Evolutionary conservation across 2,329 filamentous ascomycete genomes (phyloP).

Genomic region (Rutstroemia sp.): DNA sequence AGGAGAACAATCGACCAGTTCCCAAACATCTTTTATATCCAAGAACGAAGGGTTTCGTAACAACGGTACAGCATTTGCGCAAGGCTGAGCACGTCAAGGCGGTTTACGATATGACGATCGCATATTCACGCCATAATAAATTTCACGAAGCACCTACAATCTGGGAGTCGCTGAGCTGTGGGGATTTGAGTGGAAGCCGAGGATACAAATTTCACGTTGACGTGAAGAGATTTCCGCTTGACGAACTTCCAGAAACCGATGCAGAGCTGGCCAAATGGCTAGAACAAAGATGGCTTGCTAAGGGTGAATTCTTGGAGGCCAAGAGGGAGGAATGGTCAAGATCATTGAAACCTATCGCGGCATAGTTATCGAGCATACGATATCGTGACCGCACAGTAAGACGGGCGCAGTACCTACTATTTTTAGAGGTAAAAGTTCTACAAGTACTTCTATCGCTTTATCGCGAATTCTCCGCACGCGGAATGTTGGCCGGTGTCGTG

Average conservation of each 20-base stretch:
- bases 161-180: slow-evolving; percentile 43
- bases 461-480: no score
- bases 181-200: slow-evolving; percentile 32
- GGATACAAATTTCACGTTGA: slow-evolving; percentile 45
- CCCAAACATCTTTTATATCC: slow-evolving; percentile 53
- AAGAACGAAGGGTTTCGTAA: slow-evolving; percentile 53
- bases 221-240: slow-evolving; percentile 40
- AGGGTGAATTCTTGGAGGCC: slow-evolving; percentile 43
- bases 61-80: slow-evolving; percentile 48
- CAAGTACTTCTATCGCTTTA: no score
- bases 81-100: slow-evolving; percentile 44
- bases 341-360: background rate
- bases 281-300: slow-evolving; percentile 45
- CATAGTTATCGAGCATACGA: background rate
- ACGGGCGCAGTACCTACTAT: background rate
- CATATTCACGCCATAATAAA: slow-evolving; percentile 38
- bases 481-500: no score
- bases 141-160: slow-evolving; percentile 44
- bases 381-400: background rate
- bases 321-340: slow-evolving; percentile 37
- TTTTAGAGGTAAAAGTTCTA: no score
- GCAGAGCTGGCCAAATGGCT: slow-evolving; percentile 44
- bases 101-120: slow-evolving; percentile 49
- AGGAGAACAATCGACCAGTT: slow-evolving; percentile 40
- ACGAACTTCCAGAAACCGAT: slow-evolving; percentile 40